These are phyloP conservation scores for Paramyrothecium sp. DNA, from an alignment of 2,329 filamentous ascomycete genomes.

Conservation along the genomic window DNA sequence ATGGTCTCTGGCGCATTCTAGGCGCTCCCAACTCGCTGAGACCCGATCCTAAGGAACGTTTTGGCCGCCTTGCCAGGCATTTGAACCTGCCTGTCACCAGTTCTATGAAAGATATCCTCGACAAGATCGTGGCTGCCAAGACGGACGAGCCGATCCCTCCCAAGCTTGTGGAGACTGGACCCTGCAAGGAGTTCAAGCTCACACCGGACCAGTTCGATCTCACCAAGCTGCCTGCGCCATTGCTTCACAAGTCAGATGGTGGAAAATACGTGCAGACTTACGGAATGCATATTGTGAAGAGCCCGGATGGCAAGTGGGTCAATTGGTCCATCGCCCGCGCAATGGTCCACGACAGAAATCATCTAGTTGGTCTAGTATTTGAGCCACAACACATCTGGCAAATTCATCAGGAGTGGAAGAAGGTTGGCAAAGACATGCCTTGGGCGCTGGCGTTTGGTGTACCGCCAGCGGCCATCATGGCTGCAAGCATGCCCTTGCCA, in stretches of 20 bases:
- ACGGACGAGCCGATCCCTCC: conserved; percentile 26
- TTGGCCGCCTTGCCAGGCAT: conserved; percentile 39
- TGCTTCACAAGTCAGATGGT: conserved; percentile 42
- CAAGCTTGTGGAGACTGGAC: conserved; percentile 21
- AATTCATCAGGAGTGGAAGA: conserved; percentile 45
- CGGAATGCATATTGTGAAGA: conserved; percentile 45
- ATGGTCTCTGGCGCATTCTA: conserved; percentile 43
- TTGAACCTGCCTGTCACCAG: conserved; percentile 29
- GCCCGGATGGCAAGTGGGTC: conserved; percentile 44
- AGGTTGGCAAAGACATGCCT: conserved; percentile 41
- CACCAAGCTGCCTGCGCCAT: conserved; percentile 34
- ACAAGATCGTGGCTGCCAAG: conserved; percentile 36
- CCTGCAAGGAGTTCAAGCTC: conserved; percentile 10
- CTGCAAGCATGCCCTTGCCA: conserved; percentile 44
- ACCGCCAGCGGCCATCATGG: conserved; percentile 48
- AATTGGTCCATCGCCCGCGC: conserved; percentile 44
- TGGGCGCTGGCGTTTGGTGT: conserved; percentile 47
- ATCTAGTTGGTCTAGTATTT: conserved; percentile 39
- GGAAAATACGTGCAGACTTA: conserved; percentile 52
- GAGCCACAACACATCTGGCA: conserved; percentile 44
- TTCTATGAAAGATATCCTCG: conserved; percentile 30
- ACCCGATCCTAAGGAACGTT: conserved; percentile 20
- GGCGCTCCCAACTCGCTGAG: conserved; percentile 40
- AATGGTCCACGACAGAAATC: conserved; percentile 44
- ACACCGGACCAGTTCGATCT: conserved; percentile 19